Base-by-base conservation (phyloP, 139 green algal genomes). In the Coelastrella sp. region DNA sequence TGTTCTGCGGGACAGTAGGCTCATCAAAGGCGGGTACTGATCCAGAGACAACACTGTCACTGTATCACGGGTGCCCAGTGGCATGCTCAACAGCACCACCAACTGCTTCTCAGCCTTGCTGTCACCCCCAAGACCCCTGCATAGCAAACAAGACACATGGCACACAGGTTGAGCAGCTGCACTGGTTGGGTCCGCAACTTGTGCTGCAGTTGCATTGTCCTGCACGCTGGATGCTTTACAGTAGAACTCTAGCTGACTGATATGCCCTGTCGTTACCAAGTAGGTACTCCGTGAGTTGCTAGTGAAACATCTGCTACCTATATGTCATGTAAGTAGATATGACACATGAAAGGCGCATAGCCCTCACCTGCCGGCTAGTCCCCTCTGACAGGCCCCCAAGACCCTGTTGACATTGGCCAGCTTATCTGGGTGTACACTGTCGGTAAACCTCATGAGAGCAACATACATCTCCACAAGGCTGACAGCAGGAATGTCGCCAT, bases 361-460 rank as follows among this genome's bases (percentile, higher is more conserved):
- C n/a, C 51, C 78, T 76, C 62, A 84, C 66, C 53, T 80, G 67
- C 64, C 80, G 37, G 67, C 48, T 32, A 91, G 59, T 30, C 64
- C 86, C 1, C 35, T 7, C 27, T 88, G 79, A 51, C 80, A 88
- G 5, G 69, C 83, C 67, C 81, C 51, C 27, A 85, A 79, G 73
- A 91, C 88, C 40, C 84, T 74, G 78, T 93, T 89, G 13, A 91
- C 86, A 41, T 91, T 89, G 5, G 82, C 83, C 68, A 90, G 69
- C 40, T 77, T 73, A 50, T 89, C 86, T 1, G 90, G 90, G 83
- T 91, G 86, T 38, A 93, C 90, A 59, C 76, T 82, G 19, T 72
- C 91, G 0, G 92, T 93, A 88, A 99, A 99, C 38, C 86, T 81
- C 87, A 97, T 87, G 51, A 99, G 88, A 11, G 95, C 94, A 7